Evolutionary conservation across 2,329 filamentous ascomycete genomes (phyloP).

Genomic region (Colletotrichum higginsianum): DNA sequence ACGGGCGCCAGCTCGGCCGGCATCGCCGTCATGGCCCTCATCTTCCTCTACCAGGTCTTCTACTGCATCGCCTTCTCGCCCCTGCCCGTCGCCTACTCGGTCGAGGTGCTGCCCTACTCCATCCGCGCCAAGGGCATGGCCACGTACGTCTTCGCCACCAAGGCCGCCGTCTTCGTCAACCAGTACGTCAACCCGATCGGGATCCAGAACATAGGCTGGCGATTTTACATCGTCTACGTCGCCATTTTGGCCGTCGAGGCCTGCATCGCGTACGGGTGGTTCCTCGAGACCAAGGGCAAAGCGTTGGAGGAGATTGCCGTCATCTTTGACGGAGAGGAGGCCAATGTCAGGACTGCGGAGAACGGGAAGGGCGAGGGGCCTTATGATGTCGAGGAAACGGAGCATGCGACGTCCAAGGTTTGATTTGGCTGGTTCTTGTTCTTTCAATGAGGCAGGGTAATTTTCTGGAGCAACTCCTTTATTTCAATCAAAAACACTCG

Average conservation of each 20-base stretch:
- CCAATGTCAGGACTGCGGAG: slow-evolving; percentile 30
- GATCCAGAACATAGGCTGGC: slow-evolving; percentile 64
- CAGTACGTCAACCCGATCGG: slow-evolving; percentile 66
- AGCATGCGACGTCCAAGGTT: slow-evolving; percentile 16
- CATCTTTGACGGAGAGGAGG: slow-evolving; percentile 63
- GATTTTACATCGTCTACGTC: slow-evolving; percentile 72
- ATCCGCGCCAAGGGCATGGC: slow-evolving; percentile 66
- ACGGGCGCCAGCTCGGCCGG: slow-evolving; percentile 49
- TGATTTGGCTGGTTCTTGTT: too few relatives aligned
- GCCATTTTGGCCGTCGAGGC: slow-evolving; percentile 62
- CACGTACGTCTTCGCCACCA: slow-evolving; percentile 48
- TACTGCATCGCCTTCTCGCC: slow-evolving; percentile 71
- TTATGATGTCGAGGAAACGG: slow-evolving; percentile 32
- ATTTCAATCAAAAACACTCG: not conserved
- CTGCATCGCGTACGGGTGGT: slow-evolving; percentile 59
- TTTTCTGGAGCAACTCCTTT: not conserved
- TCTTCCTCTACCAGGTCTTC: slow-evolving; percentile 57
- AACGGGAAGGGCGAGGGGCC: slow-evolving; percentile 13
- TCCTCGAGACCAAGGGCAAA: slow-evolving; percentile 66
- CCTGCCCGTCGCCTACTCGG: slow-evolving; percentile 64
- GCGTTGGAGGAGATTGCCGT: slow-evolving; percentile 70
- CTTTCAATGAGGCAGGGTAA: too few relatives aligned
- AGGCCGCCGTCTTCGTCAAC: slow-evolving; percentile 50
- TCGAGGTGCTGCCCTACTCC: slow-evolving; percentile 68
- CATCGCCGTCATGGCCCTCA: slow-evolving; percentile 52